Base-by-base conservation (phyloP, 73 alveolate species). In the Stentor roeselii region DNA sequence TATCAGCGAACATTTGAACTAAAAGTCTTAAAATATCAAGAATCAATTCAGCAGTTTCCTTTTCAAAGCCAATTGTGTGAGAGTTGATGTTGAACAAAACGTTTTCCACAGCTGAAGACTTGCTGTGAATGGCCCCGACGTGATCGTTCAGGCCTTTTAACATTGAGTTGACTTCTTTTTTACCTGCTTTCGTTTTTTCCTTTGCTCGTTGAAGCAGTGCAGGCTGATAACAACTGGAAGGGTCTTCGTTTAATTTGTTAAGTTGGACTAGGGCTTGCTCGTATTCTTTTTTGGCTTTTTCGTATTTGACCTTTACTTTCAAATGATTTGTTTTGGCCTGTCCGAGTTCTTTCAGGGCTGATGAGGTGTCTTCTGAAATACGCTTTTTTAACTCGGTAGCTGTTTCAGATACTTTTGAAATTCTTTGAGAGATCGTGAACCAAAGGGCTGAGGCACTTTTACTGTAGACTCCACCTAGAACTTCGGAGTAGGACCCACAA, bases 381-480 rank as follows among this genome's bases (percentile, higher is more conserved):
- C 37, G 21, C 34, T 67, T 67, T 32, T 32, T 67, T 32, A 2
- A 1, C 2, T 67, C 41, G 80, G 27, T 67, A 27, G 41, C 34
- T 21, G n/a, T 32, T 2, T 67, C 80, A 2, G 37, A 27, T 21
- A 67, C 27, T 67, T 67, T 67, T 67, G 0, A 1, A 21, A 30
- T n/a, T 34, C 41, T 2, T 2, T 67, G 80, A 34, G n/a, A 27
- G 14, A 67, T 67, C 50, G 37, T 67, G 37, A 36, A 27, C 21
- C 37, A 27, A 27, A 67, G 34, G 0, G 80, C 11, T 21, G 41
- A 34, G 1, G 80, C n/a, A 30, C 50, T 67, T 67, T 67, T 67
- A 40, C 80, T 67, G 34, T 67, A 67, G 80, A 67, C 80, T 11
- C 37, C 80, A 27, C 80, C 80, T 32, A 67, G 2, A 36, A 67